Percentiles rank a stretch among this genome's conserved stretches.
These are phyloP conservation scores for Crassisporium funariophilum DNA, from an alignment of 768 basidiomycete genomes.

Conservation along the genomic window DNA sequence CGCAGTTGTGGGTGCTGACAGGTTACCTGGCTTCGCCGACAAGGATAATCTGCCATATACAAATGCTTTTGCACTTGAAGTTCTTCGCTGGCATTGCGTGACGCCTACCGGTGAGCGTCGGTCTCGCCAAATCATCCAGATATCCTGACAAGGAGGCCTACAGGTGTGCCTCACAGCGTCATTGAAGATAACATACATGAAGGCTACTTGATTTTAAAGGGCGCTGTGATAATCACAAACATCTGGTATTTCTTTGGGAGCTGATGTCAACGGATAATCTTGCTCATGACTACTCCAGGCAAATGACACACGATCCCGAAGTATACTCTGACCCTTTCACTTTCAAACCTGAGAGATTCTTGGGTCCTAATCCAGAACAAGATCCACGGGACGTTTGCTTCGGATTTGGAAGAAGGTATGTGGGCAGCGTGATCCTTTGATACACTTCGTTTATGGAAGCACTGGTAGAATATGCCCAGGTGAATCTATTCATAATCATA, in stretches of 20 bases:
- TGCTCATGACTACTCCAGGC: conserved; percentile 23
- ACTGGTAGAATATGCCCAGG: conserved; percentile 39
- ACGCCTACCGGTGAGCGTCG: conserved; percentile 31
- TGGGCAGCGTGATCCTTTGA: not conserved
- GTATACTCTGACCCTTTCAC: conserved; percentile 37
- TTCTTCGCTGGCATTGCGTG: conserved; percentile 37
- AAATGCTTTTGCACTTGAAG: conserved; percentile 40
- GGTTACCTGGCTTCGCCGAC: conserved; percentile 43
- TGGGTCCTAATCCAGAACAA: conserved; percentile 39
- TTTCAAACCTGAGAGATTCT: conserved; percentile 52
- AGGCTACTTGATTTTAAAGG: conserved; percentile 63
- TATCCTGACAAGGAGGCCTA: not conserved
- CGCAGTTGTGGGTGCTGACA: conserved; percentile 38
- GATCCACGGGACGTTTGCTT: conserved; percentile 51
- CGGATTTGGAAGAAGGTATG: conserved; percentile 54
- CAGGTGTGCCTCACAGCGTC: conserved; percentile 55
- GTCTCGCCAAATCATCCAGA: not conserved
- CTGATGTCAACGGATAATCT: not conserved
- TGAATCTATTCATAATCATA: conserved; percentile 4
- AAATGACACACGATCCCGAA: conserved; percentile 43
- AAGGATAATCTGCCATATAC: conserved; percentile 42
- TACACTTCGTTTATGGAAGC: not conserved
- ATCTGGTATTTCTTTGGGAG: conserved; percentile 38
- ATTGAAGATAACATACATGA: conserved; percentile 60
- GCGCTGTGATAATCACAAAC: conserved; percentile 52